Evolutionary conservation across 108 stramenopile species (phyloP).

Genomic region (Skeletonema tropicum): DNA sequence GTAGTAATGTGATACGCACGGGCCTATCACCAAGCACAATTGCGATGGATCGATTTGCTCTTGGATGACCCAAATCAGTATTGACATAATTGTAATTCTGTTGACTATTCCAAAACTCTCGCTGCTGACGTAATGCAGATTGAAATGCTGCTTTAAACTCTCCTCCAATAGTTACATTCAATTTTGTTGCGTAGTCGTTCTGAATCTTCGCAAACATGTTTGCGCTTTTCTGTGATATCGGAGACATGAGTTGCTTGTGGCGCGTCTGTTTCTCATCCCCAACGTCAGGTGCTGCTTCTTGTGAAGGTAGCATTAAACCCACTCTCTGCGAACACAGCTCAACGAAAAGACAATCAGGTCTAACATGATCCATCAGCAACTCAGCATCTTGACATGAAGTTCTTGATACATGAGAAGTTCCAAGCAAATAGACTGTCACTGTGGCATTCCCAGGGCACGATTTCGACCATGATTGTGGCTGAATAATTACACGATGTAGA

Average conservation of each 20-base stretch:
- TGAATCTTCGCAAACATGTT: constrained; percentile 73
- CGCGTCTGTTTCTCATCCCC: constrained; percentile 8
- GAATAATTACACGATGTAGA: constrained; percentile 23
- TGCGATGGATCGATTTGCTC: constrained; percentile 34
- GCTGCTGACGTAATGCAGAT: constrained; percentile 42
- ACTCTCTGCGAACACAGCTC: constrained; percentile 84
- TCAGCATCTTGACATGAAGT: constrained; percentile 73
- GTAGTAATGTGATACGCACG: constrained; percentile 63
- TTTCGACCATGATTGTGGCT: not conserved
- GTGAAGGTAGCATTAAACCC: constrained; percentile 49
- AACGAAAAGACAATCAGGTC: constrained; percentile 76
- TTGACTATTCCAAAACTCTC: constrained; percentile 33
- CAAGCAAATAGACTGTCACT: constrained; percentile 57
- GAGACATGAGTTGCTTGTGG: constrained; percentile 19
- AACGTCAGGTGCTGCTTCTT: not conserved
- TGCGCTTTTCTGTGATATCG: constrained; percentile 36
- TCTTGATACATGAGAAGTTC: constrained; percentile 83
- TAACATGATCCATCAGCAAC: constrained; percentile 61
- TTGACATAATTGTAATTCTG: not conserved
- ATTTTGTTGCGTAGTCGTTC: constrained; percentile 73
- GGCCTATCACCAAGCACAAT: constrained; percentile 86
- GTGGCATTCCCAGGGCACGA: constrained; percentile 11
- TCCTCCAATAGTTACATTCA: constrained; percentile 84
- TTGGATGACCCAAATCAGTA: not conserved
- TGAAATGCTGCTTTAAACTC: constrained; percentile 77